Evolutionary conservation across 306 rosid genomes (phyloP).

Genomic region (Lagenaria siceraria): DNA sequence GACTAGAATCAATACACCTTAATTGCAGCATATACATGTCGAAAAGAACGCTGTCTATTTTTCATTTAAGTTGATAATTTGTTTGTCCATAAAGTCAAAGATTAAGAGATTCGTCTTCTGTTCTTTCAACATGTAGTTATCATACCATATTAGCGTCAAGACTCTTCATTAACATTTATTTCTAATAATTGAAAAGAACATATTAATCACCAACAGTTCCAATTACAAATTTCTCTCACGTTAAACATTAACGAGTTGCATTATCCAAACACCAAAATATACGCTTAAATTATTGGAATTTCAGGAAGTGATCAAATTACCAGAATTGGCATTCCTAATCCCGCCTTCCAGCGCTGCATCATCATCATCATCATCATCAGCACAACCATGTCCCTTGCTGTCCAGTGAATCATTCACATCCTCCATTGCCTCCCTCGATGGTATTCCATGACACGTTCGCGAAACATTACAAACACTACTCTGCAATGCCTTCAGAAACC

Average conservation of each 20-base stretch:
- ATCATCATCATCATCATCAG: conserved; percentile 8
- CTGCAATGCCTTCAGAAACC: conserved; percentile 38
- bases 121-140: not conserved
- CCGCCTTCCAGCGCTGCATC: conserved; percentile 11
- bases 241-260: not conserved
- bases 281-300: not conserved
- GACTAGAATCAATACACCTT: conserved; percentile 7
- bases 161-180: not conserved
- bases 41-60: not conserved
- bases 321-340: conserved; percentile 24
- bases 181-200: not conserved
- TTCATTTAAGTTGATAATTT: not conserved
- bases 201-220: not conserved
- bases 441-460: not conserved
- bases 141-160: not conserved
- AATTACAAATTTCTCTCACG: not conserved
- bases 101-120: not conserved
- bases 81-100: not conserved
- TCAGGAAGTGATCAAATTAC: conserved; percentile 17
- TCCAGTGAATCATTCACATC: not conserved
- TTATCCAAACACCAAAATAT: not conserved
- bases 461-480: conserved; percentile 10
- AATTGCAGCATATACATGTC: not conserved
- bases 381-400: conserved; percentile 9
- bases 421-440: not conserved